Base-by-base conservation (phyloP, 345 rosid species). In the Brassica carinata region DNA sequence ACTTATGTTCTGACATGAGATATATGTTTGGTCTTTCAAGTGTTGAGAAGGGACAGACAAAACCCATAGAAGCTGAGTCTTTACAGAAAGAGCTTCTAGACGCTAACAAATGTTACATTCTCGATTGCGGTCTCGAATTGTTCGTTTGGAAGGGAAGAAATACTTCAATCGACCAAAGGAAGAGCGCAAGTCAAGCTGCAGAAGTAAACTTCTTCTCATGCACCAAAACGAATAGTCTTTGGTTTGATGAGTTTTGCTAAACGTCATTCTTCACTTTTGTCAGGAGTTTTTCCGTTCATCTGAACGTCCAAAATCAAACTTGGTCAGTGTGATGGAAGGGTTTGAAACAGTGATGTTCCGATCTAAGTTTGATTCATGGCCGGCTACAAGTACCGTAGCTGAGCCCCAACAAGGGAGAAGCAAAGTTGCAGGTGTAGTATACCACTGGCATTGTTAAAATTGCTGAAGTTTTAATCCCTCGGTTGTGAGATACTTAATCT, bases 321-420 rank as follows among this genome's bases (percentile, higher is more conserved):
- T 96, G 61, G 85, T 94, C 74, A 90, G 94, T 79, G 85, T 96
- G 69, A 96, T 96, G 78, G 99, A 94, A 86, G 99, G 98, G 77
- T 94, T 90, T 82, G 99, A 96, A 87, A 91, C 99, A 0, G 97
- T 96, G 65, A 85, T 86, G 86, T 94, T 96, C 80, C 85, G 93
- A 74, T 92, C 92, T 1, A 94, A 91, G 85, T 96, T 96, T 87
- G 94, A 89, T 69, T 87, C 93, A 45, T 96, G 99, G 99, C 97
- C 98, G 10, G 82, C 85, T 81, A 76, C 85, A 43, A 78, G 84
- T 82, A 84, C 86, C 48, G 89, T 82, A 72, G 78, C 97, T 30
- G 96, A 92, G 55, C 87, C 97, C 10, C 97, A 92, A 85, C 98
- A 94, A 83, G 99, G 99, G 75, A 89, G 97, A 85, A 94, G 98